Percentiles rank a stretch among this genome's conserved stretches.
phyloP scores from a whole-genome alignment of 169 alveolate genomes.

The Eimeria maxima region DNA sequence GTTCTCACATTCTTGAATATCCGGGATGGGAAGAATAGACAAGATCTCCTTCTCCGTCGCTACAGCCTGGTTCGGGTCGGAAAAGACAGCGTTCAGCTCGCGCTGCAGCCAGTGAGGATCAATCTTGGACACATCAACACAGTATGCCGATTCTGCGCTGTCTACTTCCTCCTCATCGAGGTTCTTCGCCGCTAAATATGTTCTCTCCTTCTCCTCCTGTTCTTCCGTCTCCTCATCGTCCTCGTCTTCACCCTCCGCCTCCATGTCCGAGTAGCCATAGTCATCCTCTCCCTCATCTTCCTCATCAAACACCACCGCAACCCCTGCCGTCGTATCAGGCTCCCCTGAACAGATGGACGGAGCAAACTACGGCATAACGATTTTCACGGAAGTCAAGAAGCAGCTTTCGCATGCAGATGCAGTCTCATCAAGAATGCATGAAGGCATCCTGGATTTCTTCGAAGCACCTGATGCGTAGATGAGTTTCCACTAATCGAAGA shows the following conservation, averaged over 20 bases:
- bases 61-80: slow-evolving; percentile 91
- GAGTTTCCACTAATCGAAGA: background rate
- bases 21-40: slow-evolving; percentile 88
- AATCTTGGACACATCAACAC: slow-evolving; percentile 91
- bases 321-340: slow-evolving; percentile 86
- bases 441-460: background rate
- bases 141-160: slow-evolving; percentile 88
- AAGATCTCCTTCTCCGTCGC: slow-evolving; percentile 95
- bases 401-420: background rate
- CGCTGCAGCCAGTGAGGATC: slow-evolving; percentile 98
- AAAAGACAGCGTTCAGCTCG: slow-evolving; percentile 92
- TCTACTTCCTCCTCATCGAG: slow-evolving; percentile 80
- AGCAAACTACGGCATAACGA: background rate
- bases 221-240: slow-evolving; percentile 86
- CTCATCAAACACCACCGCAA: slow-evolving; percentile 86
- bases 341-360: slow-evolving; percentile 76
- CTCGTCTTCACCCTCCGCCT: slow-evolving; percentile 84
- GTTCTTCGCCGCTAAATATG: slow-evolving; percentile 74
- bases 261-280: slow-evolving; percentile 81
- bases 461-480: background rate
- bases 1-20: slow-evolving; percentile 97
- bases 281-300: slow-evolving; percentile 87
- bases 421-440: no score
- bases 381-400: background rate
- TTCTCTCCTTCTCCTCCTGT: slow-evolving; percentile 83